Base-by-base conservation (phyloP, 2,329 filamentous ascomycete species). In the Colletotrichum graminicola region DNA sequence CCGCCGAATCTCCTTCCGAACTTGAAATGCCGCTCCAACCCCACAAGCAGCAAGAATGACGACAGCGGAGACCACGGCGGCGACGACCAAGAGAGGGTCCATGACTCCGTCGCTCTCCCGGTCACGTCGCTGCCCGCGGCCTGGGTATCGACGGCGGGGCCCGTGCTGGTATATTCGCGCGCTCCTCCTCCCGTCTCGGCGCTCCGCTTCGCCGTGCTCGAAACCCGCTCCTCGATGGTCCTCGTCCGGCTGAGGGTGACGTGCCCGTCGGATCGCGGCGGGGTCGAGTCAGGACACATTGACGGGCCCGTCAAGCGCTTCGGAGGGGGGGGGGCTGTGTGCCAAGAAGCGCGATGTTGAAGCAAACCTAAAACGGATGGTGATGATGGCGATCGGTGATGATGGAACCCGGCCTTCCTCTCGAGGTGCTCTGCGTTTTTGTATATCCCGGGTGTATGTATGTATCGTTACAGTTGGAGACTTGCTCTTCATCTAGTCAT, bases 1-100 rank as follows among this genome's bases (percentile, higher is more conserved):
- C 29, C 70, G 62, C n/a, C 32, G 54, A 36, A 66, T 63, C 21
- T 39, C 32, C 8, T 41, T 45, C 11, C 36, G 11, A 32, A 56
- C n/a, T 18, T 36, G 51, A 65, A 56, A 29, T 10, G 47, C 51
- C 36, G 21, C 56, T 18, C 56, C 56, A 60, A 8, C 6, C 56
- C 56, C 56, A 29, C 36, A 47, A 32, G 21, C 56, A 43, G 14
- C 11, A 29, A 57, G 11, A 12, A 55, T 18, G 32, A 59, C 41
- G 41, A 11, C 41, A 43, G n/a, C 18, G n/a, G 32, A 32, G n/a
- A 59, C 34, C n/a, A 23, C n/a, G n/a, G 34, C 52, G 18, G 21
- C 54, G 18, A 49, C 23, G 54, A 51, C 23, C 52, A 41, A 14
- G 8, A 32, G n/a, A 34, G 23, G 16, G 16, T 14, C 61, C 45